These are phyloP conservation scores for Gnetum montanum DNA, from an alignment of 75 land plant species.

Conservation along the genomic window DNA sequence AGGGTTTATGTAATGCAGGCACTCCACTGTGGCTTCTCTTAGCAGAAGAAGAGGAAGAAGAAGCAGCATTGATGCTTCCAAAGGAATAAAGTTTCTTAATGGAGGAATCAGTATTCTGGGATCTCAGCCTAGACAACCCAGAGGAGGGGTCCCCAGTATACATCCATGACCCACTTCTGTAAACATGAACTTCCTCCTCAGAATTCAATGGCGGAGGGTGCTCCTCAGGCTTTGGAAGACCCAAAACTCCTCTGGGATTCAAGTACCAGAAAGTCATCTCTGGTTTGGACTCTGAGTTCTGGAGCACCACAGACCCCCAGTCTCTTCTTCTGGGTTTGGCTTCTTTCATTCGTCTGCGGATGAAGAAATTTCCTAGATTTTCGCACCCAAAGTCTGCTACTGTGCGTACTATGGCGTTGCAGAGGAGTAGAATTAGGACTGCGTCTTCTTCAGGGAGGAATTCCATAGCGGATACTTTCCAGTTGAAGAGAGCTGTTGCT, in stretches of 20 bases:
- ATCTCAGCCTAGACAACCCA: too few species aligned
- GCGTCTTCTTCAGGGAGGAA: slow-evolving; percentile 81
- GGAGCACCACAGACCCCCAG: slow-evolving; percentile 81
- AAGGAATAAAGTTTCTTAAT: too few species aligned
- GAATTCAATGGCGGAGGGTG: neutral
- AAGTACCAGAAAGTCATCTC: slow-evolving; percentile 21
- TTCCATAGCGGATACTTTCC: slow-evolving; percentile 75
- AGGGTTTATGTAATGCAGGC: too few species aligned
- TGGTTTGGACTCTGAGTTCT: slow-evolving; percentile 10
- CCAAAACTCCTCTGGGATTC: slow-evolving; percentile 19
- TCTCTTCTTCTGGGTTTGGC: slow-evolving; percentile 43
- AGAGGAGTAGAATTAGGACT: slow-evolving; percentile 53
- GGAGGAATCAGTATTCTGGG: too few species aligned
- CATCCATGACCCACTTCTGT: slow-evolving; percentile 8
- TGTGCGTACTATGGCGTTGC: slow-evolving; percentile 43
- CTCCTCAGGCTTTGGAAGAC: neutral
- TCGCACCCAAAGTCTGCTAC: slow-evolving; percentile 52
- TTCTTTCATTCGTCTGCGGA: slow-evolving; percentile 50
- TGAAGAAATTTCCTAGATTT: slow-evolving; percentile 38
- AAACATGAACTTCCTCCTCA: slow-evolving; percentile 11
- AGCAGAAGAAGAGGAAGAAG: too few species aligned
- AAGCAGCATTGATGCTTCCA: too few species aligned
- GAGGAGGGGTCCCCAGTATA: too few species aligned
- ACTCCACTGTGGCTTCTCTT: too few species aligned
- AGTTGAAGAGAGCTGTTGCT: slow-evolving; percentile 83